phyloP scores from a whole-genome alignment of 1,284 basidiomycete species.

The Leccinum pachyderme region DNA sequence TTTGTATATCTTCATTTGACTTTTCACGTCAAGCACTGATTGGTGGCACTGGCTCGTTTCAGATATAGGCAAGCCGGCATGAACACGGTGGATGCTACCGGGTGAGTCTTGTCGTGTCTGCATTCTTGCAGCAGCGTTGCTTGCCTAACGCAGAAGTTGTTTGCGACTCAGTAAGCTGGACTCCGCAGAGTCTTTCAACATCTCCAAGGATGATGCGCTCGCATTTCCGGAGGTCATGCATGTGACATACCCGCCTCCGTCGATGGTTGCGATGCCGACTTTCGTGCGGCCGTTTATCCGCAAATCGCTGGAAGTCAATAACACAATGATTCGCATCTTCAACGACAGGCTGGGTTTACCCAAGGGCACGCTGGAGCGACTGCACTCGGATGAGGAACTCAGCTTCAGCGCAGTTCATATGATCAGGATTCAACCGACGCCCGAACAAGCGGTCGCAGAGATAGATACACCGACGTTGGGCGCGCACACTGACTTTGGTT shows the following conservation, averaged over 20 bases:
- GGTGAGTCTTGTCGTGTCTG: not conserved
- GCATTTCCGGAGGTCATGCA: not conserved
- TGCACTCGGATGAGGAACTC: not conserved
- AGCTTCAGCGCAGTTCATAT: not conserved
- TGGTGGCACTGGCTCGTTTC: not conserved
- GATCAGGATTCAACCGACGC: not conserved
- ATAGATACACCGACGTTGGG: not conserved
- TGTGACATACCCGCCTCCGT: not conserved
- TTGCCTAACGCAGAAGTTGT: not conserved
- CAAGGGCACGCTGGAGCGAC: not conserved
- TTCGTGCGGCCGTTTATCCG: not conserved
- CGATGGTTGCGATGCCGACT: not conserved
- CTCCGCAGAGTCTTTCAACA: not conserved
- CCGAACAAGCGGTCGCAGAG: not conserved
- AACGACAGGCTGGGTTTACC: not conserved
- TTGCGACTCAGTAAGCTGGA: not conserved
- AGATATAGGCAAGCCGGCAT: not conserved
- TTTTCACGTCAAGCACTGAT: not conserved
- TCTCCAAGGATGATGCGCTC: not conserved
- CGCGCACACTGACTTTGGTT: not conserved
- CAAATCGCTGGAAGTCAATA: not conserved
- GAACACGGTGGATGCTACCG: not conserved
- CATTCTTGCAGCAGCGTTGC: not conserved
- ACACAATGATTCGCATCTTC: not conserved
- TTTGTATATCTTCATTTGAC: not conserved